Percentiles rank a stretch among this genome's conserved stretches.
These are phyloP conservation scores for Volvox reticuliferus DNA, from an alignment of 139 green algal species.

Conservation along the genomic window DNA sequence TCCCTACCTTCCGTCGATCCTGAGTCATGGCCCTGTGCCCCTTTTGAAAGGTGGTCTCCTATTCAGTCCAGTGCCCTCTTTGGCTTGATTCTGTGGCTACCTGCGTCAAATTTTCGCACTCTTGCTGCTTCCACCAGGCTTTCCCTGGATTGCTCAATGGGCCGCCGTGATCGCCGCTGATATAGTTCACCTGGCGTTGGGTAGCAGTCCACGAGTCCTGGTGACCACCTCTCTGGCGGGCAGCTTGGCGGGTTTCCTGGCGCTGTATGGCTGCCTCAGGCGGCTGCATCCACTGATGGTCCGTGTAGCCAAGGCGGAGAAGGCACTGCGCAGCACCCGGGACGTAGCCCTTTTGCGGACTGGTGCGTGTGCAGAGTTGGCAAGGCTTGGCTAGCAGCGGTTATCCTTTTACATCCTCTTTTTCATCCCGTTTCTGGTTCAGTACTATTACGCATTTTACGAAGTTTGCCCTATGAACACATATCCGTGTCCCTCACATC, in stretches of 20 bases:
- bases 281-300: conserved; percentile 42
- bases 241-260: neutral
- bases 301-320: neutral
- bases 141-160: neutral
- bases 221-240: neutral
- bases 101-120: neutral
- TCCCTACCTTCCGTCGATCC: neutral
- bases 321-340: neutral
- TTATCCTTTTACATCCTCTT: too few relatives aligned
- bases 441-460: too few relatives aligned
- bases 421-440: too few relatives aligned
- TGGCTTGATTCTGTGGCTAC: too few relatives aligned
- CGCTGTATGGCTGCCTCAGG: conserved; percentile 15
- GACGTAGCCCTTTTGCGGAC: neutral
- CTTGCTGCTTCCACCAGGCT: neutral
- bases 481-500: too few relatives aligned
- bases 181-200: conserved; percentile 4
- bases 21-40: neutral
- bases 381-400: too few relatives aligned
- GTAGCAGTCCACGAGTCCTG: neutral
- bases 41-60: neutral
- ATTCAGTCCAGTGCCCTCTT: too few relatives aligned
- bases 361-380: neutral
- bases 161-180: neutral
- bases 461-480: too few relatives aligned